phyloP scores from a whole-genome alignment of 345 rosid species.

The Schrenkiella parvula region DNA sequence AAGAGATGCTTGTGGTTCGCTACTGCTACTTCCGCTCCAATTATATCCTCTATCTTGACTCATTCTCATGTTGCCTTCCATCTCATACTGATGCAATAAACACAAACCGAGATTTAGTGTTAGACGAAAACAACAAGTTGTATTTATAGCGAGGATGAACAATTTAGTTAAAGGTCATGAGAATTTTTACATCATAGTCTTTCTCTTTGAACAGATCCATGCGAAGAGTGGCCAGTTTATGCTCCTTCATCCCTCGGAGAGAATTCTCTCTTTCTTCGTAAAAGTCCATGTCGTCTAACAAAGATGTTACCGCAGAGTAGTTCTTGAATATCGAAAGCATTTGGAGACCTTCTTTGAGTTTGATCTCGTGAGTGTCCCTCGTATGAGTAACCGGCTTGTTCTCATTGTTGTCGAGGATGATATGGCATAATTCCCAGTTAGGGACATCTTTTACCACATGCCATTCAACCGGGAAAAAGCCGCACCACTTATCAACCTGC shows the following conservation, averaged over 20 bases:
- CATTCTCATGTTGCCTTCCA: constrained; percentile 34
- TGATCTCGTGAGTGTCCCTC: constrained; percentile 79
- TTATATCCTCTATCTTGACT: constrained; percentile 19
- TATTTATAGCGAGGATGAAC: background rate
- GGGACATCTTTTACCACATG: constrained; percentile 72
- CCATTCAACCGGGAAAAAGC: constrained; percentile 78
- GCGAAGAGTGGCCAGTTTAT: constrained; percentile 41
- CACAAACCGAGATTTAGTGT: background rate
- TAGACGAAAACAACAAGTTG: background rate
- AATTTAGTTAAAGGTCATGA: constrained; percentile 24
- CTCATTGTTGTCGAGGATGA: constrained; percentile 65
- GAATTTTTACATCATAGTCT: constrained; percentile 38
- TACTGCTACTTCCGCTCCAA: constrained; percentile 23
- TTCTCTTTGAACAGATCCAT: constrained; percentile 41
- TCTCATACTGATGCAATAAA: constrained; percentile 24
- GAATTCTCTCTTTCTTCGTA: constrained; percentile 64
- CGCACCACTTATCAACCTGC: constrained; percentile 80
- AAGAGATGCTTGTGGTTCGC: constrained; percentile 35
- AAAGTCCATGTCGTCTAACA: constrained; percentile 67
- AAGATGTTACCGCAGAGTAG: constrained; percentile 43
- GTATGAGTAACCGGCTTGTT: constrained; percentile 59
- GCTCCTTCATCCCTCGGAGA: constrained; percentile 31
- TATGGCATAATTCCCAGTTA: constrained; percentile 57
- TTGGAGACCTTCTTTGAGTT: constrained; percentile 61
- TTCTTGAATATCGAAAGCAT: constrained; percentile 61